These are phyloP conservation scores for Ascochyta pisi DNA, from an alignment of 2,329 filamentous ascomycete genomes.

Conservation along the genomic window DNA sequence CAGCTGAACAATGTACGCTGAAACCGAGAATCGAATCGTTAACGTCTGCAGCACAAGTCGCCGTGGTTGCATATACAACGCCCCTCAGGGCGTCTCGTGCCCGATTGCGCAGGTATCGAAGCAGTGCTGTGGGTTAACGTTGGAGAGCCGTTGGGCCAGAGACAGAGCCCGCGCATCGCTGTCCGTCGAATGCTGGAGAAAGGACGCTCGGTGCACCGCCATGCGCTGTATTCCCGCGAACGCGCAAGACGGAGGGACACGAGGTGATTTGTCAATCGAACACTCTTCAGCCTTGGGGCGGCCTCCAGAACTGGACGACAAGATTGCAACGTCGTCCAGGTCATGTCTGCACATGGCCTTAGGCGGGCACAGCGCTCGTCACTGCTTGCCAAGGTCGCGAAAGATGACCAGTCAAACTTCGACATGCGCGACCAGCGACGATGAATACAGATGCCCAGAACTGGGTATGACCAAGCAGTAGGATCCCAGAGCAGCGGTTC, in stretches of 20 bases:
- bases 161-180: constrained; percentile 11
- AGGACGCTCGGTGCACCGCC: constrained; percentile 29
- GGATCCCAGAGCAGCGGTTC: constrained; percentile 15
- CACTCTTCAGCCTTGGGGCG: constrained; percentile 23
- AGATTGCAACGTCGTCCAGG: constrained; percentile 37
- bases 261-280: constrained; percentile 10
- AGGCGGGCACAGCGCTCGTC: constrained; percentile 23
- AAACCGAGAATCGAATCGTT: constrained; percentile 4
- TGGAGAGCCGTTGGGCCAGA: constrained; percentile 18
- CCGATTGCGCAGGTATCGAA: constrained; percentile 24
- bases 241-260: constrained; percentile 6
- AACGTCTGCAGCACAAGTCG: constrained; percentile 20
- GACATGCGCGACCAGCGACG: constrained; percentile 31
- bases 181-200: constrained; percentile 14
- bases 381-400: constrained; percentile 12
- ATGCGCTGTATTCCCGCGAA: constrained; percentile 32
- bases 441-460: constrained; percentile 18
- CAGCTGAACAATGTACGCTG: constrained; percentile 25
- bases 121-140: background rate
- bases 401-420: constrained; percentile 20
- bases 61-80: constrained; percentile 19
- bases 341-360: constrained; percentile 19
- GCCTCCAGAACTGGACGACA: constrained; percentile 24
- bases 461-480: constrained; percentile 10
- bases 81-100: constrained; percentile 3